Percentiles rank a stretch among this genome's conserved stretches.
Conservation (phyloP, 495 filamentous ascomycete species). For the Annulohypoxylon moriforme region DNA sequence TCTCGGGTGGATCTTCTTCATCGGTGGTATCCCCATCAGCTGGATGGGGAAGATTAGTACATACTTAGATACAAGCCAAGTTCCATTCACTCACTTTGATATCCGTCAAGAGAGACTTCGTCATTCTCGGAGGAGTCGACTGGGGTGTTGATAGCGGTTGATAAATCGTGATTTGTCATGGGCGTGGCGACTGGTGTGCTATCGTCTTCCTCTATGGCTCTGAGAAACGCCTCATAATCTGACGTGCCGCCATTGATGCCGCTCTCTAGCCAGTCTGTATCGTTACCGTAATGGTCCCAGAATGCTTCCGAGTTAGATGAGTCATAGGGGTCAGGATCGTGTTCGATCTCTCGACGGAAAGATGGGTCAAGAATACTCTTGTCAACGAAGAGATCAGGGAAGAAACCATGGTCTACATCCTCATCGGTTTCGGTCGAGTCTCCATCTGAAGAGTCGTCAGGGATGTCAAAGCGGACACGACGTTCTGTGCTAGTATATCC, state of each 20-base stretch:
- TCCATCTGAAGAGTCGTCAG: slow-evolving; percentile 58
- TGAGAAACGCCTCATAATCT: slow-evolving; percentile 49
- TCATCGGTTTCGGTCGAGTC: slow-evolving; percentile 59
- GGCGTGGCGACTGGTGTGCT: slow-evolving; percentile 52
- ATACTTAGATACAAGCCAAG: slow-evolving; percentile 19
- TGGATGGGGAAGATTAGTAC: slow-evolving; percentile 67
- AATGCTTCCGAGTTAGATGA: slow-evolving; percentile 58
- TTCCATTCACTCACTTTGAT: slow-evolving; percentile 73
- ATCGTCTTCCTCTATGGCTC: slow-evolving; percentile 44
- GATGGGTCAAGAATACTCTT: slow-evolving; percentile 75
- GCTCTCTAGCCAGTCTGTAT: slow-evolving; percentile 27
- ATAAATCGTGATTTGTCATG: slow-evolving; percentile 64
- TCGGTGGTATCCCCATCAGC: slow-evolving; percentile 85
- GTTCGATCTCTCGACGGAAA: slow-evolving; percentile 76
- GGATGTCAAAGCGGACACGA: slow-evolving; percentile 64
- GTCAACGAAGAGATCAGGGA: slow-evolving; percentile 77
- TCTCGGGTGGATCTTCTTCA: slow-evolving; percentile 78
- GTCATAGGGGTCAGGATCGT: slow-evolving; percentile 64
- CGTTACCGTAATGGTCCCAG: slow-evolving; percentile 56
- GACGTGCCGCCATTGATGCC: slow-evolving; percentile 35
- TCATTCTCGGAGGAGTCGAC: slow-evolving; percentile 63
- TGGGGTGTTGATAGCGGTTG: slow-evolving; percentile 53
- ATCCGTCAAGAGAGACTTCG: slow-evolving; percentile 72
- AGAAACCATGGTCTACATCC: slow-evolving; percentile 62
- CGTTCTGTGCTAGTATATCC: slow-evolving; percentile 59